Conservation (phyloP, 192 early-diverging fungal genomes). For the Entomortierella chlamydospora region DNA sequence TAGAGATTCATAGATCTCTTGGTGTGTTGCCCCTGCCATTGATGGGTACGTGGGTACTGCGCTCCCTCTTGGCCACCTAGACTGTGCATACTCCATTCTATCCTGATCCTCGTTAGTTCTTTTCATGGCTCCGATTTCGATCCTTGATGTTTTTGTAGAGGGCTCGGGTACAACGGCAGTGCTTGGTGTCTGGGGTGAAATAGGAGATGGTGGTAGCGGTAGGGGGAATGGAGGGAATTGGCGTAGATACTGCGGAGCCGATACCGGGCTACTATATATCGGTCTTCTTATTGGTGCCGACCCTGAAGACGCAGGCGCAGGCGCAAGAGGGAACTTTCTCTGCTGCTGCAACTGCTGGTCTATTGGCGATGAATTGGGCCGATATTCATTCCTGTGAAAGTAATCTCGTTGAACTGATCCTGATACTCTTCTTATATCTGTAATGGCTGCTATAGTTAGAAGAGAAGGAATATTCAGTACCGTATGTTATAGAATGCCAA, state of each 20-base stretch:
- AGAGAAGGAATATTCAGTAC: too few species aligned
- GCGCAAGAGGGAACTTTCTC: neutral
- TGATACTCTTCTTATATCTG: neutral
- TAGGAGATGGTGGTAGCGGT: constrained; percentile 5
- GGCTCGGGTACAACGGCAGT: neutral
- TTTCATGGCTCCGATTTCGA: neutral
- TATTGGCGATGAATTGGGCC: neutral
- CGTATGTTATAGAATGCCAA: neutral
- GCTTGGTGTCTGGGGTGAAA: neutral
- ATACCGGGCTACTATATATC: too few species aligned
- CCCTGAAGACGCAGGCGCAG: neutral
- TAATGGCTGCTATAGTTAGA: neutral
- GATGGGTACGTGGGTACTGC: neutral
- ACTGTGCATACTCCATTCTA: too few species aligned
- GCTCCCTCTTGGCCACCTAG: neutral
- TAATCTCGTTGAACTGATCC: neutral
- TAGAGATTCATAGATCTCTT: constrained; percentile 8
- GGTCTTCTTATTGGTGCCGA: neutral
- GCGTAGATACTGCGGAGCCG: neutral
- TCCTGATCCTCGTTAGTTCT: neutral
- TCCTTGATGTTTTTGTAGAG: neutral
- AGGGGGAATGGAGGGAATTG: neutral
- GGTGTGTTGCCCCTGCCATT: neutral
- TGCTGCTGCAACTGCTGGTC: neutral
- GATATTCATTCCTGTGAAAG: neutral